Base-by-base conservation (phyloP, 2,329 filamentous ascomycete species). In the Sordariomycetes sp. region DNA sequence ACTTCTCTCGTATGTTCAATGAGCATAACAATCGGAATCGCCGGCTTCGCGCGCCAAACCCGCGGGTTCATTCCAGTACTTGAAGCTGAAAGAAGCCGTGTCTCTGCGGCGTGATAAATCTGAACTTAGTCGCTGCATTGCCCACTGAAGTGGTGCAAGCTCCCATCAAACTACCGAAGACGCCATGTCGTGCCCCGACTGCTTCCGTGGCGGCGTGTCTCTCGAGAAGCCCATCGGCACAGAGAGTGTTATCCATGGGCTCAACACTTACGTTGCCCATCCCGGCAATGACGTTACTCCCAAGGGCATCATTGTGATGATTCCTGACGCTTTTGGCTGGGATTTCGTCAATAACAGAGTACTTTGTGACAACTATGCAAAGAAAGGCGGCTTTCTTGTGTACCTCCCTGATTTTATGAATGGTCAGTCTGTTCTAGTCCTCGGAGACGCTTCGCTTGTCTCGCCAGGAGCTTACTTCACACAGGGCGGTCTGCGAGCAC, bases 261-360 rank as follows among this genome's bases (percentile, higher is more conserved):
- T 48, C 21, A 40, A 38, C 20, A 47, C 46, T 8, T 51, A 51
- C 30, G 44, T 50, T 32, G 44, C 46, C 16, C 39, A 39, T 15
- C 46, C 46, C 7, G 28, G 35, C 12, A 34, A 40, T 19, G 43
- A 35, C 6, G 35, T 33, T 14, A 32, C 33, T 10, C 40, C 56
- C 11, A 61, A 61, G 23, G 68, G 58, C 10, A 62, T 69, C 39
- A 52, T 74, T 15, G 61, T 74, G 26, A 60, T 73, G 39, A 53
- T 75, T 18, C 59, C 69, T 1, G 70, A 75, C 44, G 61, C 61
- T 1, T 72, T 74, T 42, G 70, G 70, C 16, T 70, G 67, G 60
- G 52, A 57, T 5, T 62, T 73, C 32, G 49, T 60, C 25, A 73
- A 75, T 48, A 64, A 61, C 37, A 58, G 66, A 25, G 49, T 70